Evolutionary conservation across 192 early-diverging fungal species (phyloP).

Genomic region (Coemansia umbellata): DNA sequence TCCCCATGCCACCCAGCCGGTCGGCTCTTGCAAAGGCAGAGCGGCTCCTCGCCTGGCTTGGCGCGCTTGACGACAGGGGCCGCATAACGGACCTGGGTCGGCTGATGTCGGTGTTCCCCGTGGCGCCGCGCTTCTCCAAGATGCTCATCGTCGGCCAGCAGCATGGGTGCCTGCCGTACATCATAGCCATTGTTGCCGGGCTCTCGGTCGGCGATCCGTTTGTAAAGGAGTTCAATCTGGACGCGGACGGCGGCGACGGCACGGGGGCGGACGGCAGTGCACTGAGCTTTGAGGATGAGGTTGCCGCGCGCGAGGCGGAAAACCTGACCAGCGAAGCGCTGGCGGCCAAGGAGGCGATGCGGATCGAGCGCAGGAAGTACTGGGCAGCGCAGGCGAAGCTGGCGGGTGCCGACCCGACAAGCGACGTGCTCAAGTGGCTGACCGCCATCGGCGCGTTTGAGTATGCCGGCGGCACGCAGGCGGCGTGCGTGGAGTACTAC

Average conservation of each 20-base stretch:
- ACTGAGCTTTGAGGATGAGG: conserved; percentile 30
- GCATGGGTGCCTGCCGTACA: conserved; percentile 75
- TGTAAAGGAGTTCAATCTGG: conserved; percentile 67
- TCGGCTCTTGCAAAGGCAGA: conserved; percentile 76
- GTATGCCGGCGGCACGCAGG: conserved; percentile 58
- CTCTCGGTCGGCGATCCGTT: conserved; percentile 94
- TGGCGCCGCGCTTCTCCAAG: conserved; percentile 76
- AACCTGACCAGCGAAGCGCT: conserved; percentile 58
- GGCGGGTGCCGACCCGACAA: conserved; percentile 60
- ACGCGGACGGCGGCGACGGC: conserved; percentile 30
- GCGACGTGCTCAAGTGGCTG: conserved; percentile 84
- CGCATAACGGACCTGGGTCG: conserved; percentile 80
- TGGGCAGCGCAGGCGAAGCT: conserved; percentile 63
- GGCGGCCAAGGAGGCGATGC: conserved; percentile 58
- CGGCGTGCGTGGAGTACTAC: conserved; percentile 79
- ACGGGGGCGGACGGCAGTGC: conserved; percentile 44
- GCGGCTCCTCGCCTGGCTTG: conserved; percentile 71
- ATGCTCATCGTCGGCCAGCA: conserved; percentile 89
- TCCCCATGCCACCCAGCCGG: conserved; percentile 87
- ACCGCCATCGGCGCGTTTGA: conserved; percentile 88
- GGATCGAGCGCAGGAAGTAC: conserved; percentile 60
- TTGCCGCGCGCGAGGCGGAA: conserved; percentile 53
- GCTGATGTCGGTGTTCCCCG: conserved; percentile 87
- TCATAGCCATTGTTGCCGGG: conserved; percentile 88
- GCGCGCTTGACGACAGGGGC: conserved; percentile 62